Percentiles rank a stretch among this genome's conserved stretches.
Conservation (phyloP, 2,329 filamentous ascomycete species). For the Fusarium globosum region DNA sequence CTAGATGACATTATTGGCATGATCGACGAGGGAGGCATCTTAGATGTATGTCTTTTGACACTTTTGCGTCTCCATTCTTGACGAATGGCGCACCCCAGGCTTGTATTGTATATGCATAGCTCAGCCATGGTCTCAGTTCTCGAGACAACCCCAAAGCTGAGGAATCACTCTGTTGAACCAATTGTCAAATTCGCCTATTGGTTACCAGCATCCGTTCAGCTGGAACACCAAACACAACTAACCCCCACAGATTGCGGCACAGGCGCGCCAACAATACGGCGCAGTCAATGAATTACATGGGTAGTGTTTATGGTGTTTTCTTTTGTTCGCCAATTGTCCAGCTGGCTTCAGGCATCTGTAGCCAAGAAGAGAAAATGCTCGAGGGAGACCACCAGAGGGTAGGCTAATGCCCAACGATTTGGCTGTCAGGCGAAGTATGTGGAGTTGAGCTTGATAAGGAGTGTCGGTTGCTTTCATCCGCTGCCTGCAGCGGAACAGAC, state of each 20-base stretch:
- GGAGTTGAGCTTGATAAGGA: conserved; percentile 21
- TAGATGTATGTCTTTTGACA: conserved; percentile 18
- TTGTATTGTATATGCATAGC: neutral
- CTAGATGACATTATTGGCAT: conserved; percentile 10
- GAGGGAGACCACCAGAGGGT: neutral
- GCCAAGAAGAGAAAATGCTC: conserved; percentile 1
- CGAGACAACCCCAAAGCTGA: neutral
- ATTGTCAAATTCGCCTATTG: conserved; percentile 31
- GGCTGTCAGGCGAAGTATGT: conserved; percentile 9
- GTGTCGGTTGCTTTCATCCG: conserved; percentile 15
- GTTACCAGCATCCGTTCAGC: conserved; percentile 40
- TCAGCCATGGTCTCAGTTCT: conserved; percentile 2
- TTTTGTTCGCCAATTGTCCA: conserved; percentile 17
- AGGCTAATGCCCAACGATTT: conserved; percentile 25
- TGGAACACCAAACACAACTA: conserved; percentile 29
- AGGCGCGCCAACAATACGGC: conserved; percentile 5
- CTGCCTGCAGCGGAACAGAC: conserved; percentile 15
- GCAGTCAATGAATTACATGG: conserved; percentile 20
- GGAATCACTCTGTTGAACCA: conserved; percentile 8
- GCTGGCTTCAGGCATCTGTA: conserved; percentile 1
- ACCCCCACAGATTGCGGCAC: conserved; percentile 30
- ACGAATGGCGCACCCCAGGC: neutral
- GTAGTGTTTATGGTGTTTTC: conserved; percentile 22
- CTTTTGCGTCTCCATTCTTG: neutral
- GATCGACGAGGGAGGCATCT: conserved; percentile 6